A percentile compares a stretch with the other conserved stretches of the same genome.
Evolutionary conservation across 2,329 filamentous ascomycete genomes (phyloP).

Genomic region (Claviceps paspali): DNA sequence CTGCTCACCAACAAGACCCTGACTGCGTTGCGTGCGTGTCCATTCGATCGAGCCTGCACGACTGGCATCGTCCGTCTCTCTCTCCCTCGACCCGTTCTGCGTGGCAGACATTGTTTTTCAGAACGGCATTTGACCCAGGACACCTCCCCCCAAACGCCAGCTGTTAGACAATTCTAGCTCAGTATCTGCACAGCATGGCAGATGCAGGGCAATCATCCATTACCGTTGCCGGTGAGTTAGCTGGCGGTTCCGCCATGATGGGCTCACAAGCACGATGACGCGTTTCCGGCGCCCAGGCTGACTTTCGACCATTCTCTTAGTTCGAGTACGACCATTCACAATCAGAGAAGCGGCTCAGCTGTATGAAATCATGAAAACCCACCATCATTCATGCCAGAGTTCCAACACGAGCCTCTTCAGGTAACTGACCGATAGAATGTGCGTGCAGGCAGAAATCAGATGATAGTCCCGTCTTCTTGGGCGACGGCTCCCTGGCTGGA

Average conservation of each 20-base stretch:
- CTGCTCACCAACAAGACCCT: neutral
- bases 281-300: constrained; percentile 9
- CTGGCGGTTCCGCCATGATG: no score
- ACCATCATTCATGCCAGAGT: no score
- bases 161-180: neutral
- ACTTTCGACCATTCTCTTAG: constrained; percentile 21
- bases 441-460: constrained; percentile 52
- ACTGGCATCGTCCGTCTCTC: neutral
- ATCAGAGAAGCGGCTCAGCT: constrained; percentile 93
- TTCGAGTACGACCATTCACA: constrained; percentile 57
- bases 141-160: neutral
- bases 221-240: constrained; percentile 38
- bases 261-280: no score
- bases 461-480: constrained; percentile 83
- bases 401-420: no score
- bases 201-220: constrained; percentile 35
- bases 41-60: neutral
- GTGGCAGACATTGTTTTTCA: neutral
- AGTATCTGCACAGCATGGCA: constrained; percentile 10
- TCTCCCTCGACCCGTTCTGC: neutral
- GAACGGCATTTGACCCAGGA: neutral
- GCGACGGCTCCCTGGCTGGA: constrained; percentile 86
- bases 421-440: no score
- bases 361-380: constrained; percentile 26
- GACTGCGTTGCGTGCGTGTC: neutral